Conservation (phyloP, 805 yeast species). For the Candida suzukii region DNA sequence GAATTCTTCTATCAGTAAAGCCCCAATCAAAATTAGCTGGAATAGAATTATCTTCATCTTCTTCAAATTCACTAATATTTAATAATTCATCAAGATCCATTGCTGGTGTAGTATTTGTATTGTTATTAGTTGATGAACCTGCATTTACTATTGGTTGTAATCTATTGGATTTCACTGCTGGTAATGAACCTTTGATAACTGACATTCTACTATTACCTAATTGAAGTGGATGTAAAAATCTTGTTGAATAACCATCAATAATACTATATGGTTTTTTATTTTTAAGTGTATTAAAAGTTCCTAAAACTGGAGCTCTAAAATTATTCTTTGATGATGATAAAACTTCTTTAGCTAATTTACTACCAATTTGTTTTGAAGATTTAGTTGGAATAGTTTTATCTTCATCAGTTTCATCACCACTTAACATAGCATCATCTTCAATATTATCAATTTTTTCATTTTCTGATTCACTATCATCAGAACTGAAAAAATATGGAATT, state of each 20-base stretch:
- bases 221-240: constrained; percentile 55
- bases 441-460: constrained; percentile 39
- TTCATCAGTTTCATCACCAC: constrained; percentile 93
- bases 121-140: not conserved
- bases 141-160: not conserved
- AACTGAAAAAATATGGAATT: constrained; percentile 60
- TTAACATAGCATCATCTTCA: constrained; percentile 25
- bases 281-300: constrained; percentile 80
- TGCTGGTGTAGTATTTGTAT: constrained; percentile 8
- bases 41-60: constrained; percentile 43
- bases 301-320: constrained; percentile 84
- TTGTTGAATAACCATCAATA: constrained; percentile 88
- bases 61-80: constrained; percentile 83
- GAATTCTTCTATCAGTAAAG: constrained; percentile 45
- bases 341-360: constrained; percentile 86
- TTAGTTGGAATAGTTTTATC: constrained; percentile 78
- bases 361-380: constrained; percentile 54
- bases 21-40: constrained; percentile 13
- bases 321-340: constrained; percentile 82
- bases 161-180: not conserved
- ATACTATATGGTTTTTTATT: constrained; percentile 80
- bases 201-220: constrained; percentile 11
- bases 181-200: constrained; percentile 15
- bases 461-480: constrained; percentile 21
- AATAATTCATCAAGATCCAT: constrained; percentile 66